These are phyloP conservation scores for Hortiboletus campestris DNA, from an alignment of 768 basidiomycete genomes.

Conservation along the genomic window DNA sequence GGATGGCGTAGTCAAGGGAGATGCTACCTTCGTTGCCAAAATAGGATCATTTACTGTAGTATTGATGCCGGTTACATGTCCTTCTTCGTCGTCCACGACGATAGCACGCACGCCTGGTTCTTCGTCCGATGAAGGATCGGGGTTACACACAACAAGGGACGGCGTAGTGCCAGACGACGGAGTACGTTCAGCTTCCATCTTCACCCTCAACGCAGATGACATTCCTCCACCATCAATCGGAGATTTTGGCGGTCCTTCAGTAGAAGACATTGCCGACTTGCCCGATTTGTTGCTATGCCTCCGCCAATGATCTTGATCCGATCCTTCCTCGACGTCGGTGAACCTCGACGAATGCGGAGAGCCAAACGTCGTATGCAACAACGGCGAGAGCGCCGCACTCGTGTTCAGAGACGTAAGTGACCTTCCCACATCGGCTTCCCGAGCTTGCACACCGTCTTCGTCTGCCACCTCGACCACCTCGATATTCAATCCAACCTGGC, in stretches of 20 bases:
- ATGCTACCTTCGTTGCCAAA: slow-evolving; percentile 12
- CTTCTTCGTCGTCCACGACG: slow-evolving; percentile 19
- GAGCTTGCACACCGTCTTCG: slow-evolving; percentile 9
- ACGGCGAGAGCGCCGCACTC: slow-evolving; percentile 30
- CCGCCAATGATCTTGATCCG: slow-evolving; percentile 20
- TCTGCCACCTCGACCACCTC: slow-evolving; percentile 12
- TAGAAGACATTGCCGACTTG: slow-evolving; percentile 14
- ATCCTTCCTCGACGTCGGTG: slow-evolving; percentile 30
- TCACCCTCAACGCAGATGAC: slow-evolving; percentile 17
- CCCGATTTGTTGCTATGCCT: slow-evolving; percentile 16
- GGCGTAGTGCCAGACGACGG: background rate
- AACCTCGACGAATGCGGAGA: slow-evolving; percentile 36
- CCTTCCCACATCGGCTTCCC: slow-evolving; percentile 7
- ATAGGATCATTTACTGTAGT: background rate
- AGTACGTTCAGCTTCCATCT: slow-evolving; percentile 12
- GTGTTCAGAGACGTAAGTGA: background rate
- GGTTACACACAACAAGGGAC: background rate
- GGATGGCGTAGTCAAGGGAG: slow-evolving; percentile 4
- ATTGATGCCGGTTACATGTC: slow-evolving; percentile 3
- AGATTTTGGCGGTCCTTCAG: slow-evolving; percentile 13
- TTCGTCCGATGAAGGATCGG: background rate
- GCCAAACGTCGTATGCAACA: slow-evolving; percentile 42
- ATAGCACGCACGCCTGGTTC: slow-evolving; percentile 6
- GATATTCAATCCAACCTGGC: slow-evolving; percentile 6
- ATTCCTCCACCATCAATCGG: slow-evolving; percentile 15